Base-by-base conservation (phyloP, 371 early-diverging fungal genomes). In the Rhizopus sp. region DNA sequence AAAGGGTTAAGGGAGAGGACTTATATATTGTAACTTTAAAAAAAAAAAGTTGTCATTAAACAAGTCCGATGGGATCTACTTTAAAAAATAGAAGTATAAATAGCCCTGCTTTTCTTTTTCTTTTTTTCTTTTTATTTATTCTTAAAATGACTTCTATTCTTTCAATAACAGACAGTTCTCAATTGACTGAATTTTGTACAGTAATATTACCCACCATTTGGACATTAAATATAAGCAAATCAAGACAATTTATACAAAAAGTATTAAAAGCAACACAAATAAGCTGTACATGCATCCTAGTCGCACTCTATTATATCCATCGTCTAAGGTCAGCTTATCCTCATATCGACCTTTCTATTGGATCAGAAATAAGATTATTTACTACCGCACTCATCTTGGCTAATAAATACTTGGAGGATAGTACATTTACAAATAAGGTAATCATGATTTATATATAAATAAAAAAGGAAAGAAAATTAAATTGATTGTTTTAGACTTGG, bases 371-470 rank as follows among this genome's bases (percentile, higher is more conserved):
- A 40, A 70, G 86, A 29, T 55, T 87, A 57, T 86, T 87, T 61
- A 84, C 83, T 2, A 85, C 86, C 5, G 81, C 88, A 45, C 70
- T 87, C 29, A 76, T 87, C 50, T 71, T 87, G 5, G 82, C 86
- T 47, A 84, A 82, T 62, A 88, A 88, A 57, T 88, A 72, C 52
- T 69, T 88, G 15, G 88, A 88, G 53, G 88, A 88, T 70, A 84
- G 86, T 63, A 86, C 88, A 49, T 88, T 82, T 54, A 84, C 88
- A 17, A 84, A 84, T 55, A 79, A 79, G 78, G 78, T 77, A 64
- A 52, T 39, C 16, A 29, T 50, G 7, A 29, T 46, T 16, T 40
- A 42, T 44, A 17, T 29, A 17, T 3, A 4, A 39, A 38, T 8
- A 17, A 5, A 29, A 8, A 2, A 9, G 15, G 4, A 37, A 17